phyloP scores from a whole-genome alignment of 2,329 filamentous ascomycete species.

The Sordariomycetes sp. region DNA sequence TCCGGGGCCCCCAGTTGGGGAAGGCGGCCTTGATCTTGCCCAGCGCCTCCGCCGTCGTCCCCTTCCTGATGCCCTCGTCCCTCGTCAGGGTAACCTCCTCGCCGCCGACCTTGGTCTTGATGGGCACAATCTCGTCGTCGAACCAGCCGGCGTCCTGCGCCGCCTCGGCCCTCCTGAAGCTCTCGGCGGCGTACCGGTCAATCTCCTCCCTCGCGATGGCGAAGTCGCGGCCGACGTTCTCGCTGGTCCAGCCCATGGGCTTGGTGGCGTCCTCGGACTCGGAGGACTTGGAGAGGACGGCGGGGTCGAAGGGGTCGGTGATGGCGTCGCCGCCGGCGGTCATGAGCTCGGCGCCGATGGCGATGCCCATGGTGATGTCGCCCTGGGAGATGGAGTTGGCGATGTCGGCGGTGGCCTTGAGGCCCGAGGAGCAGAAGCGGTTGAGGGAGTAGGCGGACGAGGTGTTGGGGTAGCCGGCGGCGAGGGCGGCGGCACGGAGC shows the following conservation, averaged over 20 bases:
- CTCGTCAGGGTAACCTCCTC: slow-evolving; percentile 66
- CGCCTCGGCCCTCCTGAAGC: slow-evolving; percentile 72
- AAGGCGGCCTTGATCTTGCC: slow-evolving; percentile 83
- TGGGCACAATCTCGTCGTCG: slow-evolving; percentile 87
- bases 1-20: slow-evolving; percentile 73
- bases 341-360: slow-evolving; percentile 85
- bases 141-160: slow-evolving; percentile 88
- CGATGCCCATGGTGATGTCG: slow-evolving; percentile 76
- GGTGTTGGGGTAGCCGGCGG: slow-evolving; percentile 89
- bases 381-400: slow-evolving; percentile 73
- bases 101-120: slow-evolving; percentile 70
- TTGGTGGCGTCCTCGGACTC: slow-evolving; percentile 78
- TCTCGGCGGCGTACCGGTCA: slow-evolving; percentile 78
- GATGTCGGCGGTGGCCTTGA: slow-evolving; percentile 92
- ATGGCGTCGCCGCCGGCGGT: slow-evolving; percentile 56
- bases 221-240: slow-evolving; percentile 91
- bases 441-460: slow-evolving; percentile 71
- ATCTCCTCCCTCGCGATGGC: slow-evolving; percentile 67
- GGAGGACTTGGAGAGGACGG: slow-evolving; percentile 56
- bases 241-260: slow-evolving; percentile 96
- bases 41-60: slow-evolving; percentile 74
- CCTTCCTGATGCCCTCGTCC: slow-evolving; percentile 84
- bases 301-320: slow-evolving; percentile 62
- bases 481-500: slow-evolving; percentile 73
- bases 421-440: slow-evolving; percentile 93